phyloP scores from a whole-genome alignment of 768 basidiomycete species.

The Mycena indigotica region DNA sequence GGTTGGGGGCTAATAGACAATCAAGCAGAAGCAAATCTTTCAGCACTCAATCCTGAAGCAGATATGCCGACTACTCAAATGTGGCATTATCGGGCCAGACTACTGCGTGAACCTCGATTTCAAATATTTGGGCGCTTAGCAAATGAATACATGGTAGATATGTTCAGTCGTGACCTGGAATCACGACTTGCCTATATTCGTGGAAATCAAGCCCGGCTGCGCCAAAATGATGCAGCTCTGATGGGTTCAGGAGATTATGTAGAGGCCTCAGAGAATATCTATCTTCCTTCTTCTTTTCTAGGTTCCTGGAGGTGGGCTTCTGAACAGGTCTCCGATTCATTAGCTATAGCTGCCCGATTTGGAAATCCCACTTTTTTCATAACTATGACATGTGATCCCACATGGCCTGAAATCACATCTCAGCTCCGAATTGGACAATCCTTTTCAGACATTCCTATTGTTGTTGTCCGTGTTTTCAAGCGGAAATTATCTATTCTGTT shows the following conservation, averaged over 20 bases:
- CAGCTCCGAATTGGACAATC: slow-evolving; percentile 37
- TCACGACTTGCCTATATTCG: slow-evolving; percentile 36
- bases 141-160: slow-evolving; percentile 40
- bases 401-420: slow-evolving; percentile 40
- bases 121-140: slow-evolving; percentile 35
- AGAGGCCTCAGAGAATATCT: slow-evolving; percentile 31
- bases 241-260: slow-evolving; percentile 7
- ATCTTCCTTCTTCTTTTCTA: slow-evolving; percentile 39
- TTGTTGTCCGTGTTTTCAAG: slow-evolving; percentile 40
- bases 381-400: slow-evolving; percentile 44
- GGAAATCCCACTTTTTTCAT: slow-evolving; percentile 39
- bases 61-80: slow-evolving; percentile 33
- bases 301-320: slow-evolving; percentile 39
- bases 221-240: not conserved
- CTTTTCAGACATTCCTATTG: slow-evolving; percentile 35
- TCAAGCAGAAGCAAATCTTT: not conserved
- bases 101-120: slow-evolving; percentile 36
- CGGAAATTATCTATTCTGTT: slow-evolving; percentile 30
- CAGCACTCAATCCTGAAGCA: not conserved
- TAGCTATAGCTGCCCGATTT: slow-evolving; percentile 33
- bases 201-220: slow-evolving; percentile 24
- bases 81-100: slow-evolving; percentile 33
- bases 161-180: slow-evolving; percentile 40
- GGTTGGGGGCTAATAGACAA: slow-evolving; percentile 33
- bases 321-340: slow-evolving; percentile 40